phyloP scores from a whole-genome alignment of 1,284 basidiomycete species.

The Austroboletus niveus region DNA sequence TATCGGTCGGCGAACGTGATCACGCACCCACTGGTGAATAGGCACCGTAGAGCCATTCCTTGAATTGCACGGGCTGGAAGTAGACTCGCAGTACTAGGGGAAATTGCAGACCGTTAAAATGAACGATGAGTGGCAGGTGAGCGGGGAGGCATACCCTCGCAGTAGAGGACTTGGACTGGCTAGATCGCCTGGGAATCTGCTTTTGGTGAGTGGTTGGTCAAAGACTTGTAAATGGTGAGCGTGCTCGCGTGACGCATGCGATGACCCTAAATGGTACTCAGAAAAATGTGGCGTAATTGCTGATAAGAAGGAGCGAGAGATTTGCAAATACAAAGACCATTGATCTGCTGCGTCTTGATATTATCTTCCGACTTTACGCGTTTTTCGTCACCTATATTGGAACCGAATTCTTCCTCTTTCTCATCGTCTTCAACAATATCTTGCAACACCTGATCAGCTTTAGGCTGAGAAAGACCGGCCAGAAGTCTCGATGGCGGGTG shows the following conservation, averaged over 20 bases:
- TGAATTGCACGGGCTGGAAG: slow-evolving; percentile 72
- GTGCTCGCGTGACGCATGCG: slow-evolving; percentile 1
- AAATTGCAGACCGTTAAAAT: no score
- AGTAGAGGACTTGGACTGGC: slow-evolving; percentile 59
- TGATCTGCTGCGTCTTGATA: slow-evolving; percentile 42
- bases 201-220: slow-evolving; percentile 28
- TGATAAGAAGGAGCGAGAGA: slow-evolving; percentile 28
- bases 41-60: slow-evolving; percentile 77
- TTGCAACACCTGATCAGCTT: slow-evolving; percentile 26
- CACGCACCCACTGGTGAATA: slow-evolving; percentile 74
- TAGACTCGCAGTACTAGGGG: slow-evolving; percentile 95
- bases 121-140: slow-evolving; percentile 43
- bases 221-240: slow-evolving; percentile 21
- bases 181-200: slow-evolving; percentile 39
- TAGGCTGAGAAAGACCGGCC: slow-evolving; percentile 28
- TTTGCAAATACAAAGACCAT: slow-evolving; percentile 61
- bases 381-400: slow-evolving; percentile 8
- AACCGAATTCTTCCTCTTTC: slow-evolving; percentile 32
- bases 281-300: slow-evolving; percentile 16
- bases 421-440: slow-evolving; percentile 56
- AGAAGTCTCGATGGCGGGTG: slow-evolving; percentile 42
- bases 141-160: slow-evolving; percentile 46
- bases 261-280: no score
- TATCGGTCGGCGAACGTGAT: neutral
- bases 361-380: slow-evolving; percentile 9